Percentiles rank a stretch among this genome's conserved stretches.
Evolutionary conservation across 768 basidiomycete species (phyloP).

Genomic region (Lactifluus hygrophoroides): DNA sequence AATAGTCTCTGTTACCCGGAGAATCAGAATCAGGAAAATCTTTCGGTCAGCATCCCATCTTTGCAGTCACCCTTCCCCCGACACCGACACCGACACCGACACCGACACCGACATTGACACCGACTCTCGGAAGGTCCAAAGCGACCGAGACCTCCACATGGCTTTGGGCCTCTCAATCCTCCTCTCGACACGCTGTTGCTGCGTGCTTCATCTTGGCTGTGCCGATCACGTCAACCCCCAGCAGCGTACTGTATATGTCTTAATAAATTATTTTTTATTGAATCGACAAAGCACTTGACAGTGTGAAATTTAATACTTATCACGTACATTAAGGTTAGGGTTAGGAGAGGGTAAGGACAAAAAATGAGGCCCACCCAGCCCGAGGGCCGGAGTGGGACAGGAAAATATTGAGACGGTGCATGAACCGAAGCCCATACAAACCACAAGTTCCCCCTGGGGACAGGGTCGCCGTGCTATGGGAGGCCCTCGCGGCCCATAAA

Average conservation of each 20-base stretch:
- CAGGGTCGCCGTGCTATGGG: constrained; percentile 26
- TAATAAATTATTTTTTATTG: too few species aligned
- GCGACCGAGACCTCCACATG: neutral
- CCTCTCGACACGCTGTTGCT: neutral
- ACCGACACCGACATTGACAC: too few species aligned
- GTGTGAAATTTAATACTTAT: neutral
- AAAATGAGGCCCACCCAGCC: constrained; percentile 26
- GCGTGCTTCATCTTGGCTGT: constrained; percentile 3
- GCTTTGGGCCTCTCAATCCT: neutral
- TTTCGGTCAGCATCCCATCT: neutral
- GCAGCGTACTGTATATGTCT: too few species aligned
- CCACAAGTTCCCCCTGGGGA: constrained; percentile 22
- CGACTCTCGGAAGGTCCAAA: too few species aligned
- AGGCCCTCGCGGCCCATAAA: constrained; percentile 22
- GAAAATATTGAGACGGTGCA: constrained; percentile 78
- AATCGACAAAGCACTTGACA: neutral
- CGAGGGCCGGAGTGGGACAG: constrained; percentile 53
- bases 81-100: too few species aligned
- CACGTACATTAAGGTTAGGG: constrained; percentile 1
- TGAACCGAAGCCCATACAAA: constrained; percentile 53
- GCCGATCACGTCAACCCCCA: neutral
- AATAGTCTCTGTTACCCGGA: too few species aligned
- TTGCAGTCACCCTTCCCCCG: neutral
- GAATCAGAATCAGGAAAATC: neutral
- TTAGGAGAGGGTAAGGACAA: constrained; percentile 14